phyloP scores from a whole-genome alignment of 805 yeast species.

The Spathaspora gorwiae region DNA sequence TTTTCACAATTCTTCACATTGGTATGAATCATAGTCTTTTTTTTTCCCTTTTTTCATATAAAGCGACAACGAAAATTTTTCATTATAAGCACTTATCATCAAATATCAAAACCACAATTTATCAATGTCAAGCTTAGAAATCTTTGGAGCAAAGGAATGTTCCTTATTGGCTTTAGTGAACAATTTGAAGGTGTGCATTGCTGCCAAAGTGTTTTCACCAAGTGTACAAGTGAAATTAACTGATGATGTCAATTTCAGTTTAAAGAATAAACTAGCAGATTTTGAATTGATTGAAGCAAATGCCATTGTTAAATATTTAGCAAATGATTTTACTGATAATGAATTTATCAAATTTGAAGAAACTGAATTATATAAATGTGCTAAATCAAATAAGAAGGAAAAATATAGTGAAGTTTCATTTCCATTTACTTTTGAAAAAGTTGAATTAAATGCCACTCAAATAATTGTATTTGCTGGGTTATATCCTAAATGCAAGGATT shows the following conservation, averaged over 20 bases:
- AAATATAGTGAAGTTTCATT: slow-evolving; percentile 11
- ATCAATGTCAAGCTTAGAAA: slow-evolving; percentile 14
- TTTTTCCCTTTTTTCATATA: too few relatives aligned
- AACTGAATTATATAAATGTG: slow-evolving; percentile 35
- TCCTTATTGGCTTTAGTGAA: slow-evolving; percentile 26
- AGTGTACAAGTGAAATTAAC: slow-evolving; percentile 18
- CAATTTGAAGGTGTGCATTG: slow-evolving; percentile 44
- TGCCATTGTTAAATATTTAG: slow-evolving; percentile 63
- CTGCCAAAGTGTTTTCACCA: slow-evolving; percentile 29
- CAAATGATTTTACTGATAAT: slow-evolving; percentile 41
- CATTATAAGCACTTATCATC: neutral
- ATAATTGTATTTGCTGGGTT: slow-evolving; percentile 56
- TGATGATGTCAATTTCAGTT: slow-evolving; percentile 21
- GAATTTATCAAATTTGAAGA: slow-evolving; percentile 41
- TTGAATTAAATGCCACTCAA: slow-evolving; percentile 44
- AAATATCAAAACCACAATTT: neutral
- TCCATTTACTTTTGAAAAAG: slow-evolving; percentile 9
- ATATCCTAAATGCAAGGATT: slow-evolving; percentile 40
- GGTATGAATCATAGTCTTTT: too few relatives aligned
- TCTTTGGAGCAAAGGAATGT: slow-evolving; percentile 25
- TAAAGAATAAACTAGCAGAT: slow-evolving; percentile 30
- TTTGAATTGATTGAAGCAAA: slow-evolving; percentile 60
- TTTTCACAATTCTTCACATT: too few relatives aligned
- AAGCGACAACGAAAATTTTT: too few relatives aligned
- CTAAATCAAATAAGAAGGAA: slow-evolving; percentile 31